A percentile compares a stretch with the other conserved stretches of the same genome.
phyloP scores from a whole-genome alignment of 306 rosid species.

The Cicer yamashitae region DNA sequence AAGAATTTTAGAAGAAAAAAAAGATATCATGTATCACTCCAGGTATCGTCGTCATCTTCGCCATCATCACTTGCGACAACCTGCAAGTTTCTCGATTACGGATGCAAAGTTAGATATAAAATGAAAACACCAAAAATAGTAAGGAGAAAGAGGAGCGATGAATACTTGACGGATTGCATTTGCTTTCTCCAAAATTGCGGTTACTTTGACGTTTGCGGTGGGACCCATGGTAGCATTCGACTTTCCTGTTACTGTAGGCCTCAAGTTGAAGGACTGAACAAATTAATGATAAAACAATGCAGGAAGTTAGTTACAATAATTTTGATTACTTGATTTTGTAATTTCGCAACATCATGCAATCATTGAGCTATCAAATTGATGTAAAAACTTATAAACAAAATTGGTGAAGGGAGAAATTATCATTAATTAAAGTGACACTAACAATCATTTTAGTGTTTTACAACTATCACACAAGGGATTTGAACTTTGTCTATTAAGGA shows the following conservation, averaged over 20 bases:
- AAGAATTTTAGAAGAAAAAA: not conserved
- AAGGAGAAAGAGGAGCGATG: not conserved
- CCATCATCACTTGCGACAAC: constrained; percentile 91
- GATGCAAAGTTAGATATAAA: constrained; percentile 24
- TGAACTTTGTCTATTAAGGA: too few species aligned
- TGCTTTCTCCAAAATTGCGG: constrained; percentile 97
- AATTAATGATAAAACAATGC: constrained; percentile 21
- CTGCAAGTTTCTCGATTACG: constrained; percentile 55
- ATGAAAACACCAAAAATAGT: not conserved
- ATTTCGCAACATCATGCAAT: constrained; percentile 12
- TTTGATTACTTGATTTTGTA: not conserved
- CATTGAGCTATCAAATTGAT: not conserved
- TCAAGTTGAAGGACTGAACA: constrained; percentile 85
- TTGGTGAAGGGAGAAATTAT: too few species aligned
- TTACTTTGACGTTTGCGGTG: constrained; percentile 71
- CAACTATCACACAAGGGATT: too few species aligned
- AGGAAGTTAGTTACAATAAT: constrained; percentile 39
- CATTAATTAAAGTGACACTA: too few species aligned
- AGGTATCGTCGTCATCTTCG: constrained; percentile 71
- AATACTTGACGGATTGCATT: constrained; percentile 93
- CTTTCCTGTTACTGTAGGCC: constrained; percentile 72
- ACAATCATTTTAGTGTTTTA: too few species aligned
- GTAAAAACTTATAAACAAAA: not conserved
- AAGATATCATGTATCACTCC: constrained; percentile 78
- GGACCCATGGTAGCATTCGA: constrained; percentile 53